Percentiles rank a stretch among this genome's conserved stretches.
phyloP scores from a whole-genome alignment of 2,329 filamentous ascomycete species.

The Penicillium rolfsii region DNA sequence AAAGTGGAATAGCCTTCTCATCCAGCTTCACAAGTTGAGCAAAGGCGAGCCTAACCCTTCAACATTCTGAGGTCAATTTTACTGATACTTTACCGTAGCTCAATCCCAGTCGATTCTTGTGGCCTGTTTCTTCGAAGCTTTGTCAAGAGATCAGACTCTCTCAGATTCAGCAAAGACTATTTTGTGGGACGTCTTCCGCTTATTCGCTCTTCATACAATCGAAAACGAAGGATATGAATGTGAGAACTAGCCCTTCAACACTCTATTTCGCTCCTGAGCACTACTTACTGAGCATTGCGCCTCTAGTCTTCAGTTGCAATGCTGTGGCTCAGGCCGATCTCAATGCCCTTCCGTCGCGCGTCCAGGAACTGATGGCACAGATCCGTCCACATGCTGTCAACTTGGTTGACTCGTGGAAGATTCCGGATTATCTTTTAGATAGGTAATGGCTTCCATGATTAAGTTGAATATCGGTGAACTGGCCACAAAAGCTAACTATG shows the following conservation, averaged over 20 bases:
- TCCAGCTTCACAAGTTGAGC: slow-evolving; percentile 37
- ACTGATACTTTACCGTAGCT: slow-evolving; percentile 28
- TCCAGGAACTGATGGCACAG: slow-evolving; percentile 53
- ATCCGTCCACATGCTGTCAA: slow-evolving; percentile 57
- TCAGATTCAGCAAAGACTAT: slow-evolving; percentile 32
- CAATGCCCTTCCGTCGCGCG: slow-evolving; percentile 43
- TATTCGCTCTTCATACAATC: slow-evolving; percentile 55
- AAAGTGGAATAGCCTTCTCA: slow-evolving; percentile 52
- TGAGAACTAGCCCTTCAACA: slow-evolving; percentile 6
- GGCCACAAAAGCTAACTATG: background rate
- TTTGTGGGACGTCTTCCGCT: slow-evolving; percentile 50
- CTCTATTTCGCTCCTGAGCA: background rate
- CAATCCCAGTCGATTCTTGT: slow-evolving; percentile 56
- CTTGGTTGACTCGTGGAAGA: slow-evolving; percentile 57
- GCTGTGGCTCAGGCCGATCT: slow-evolving; percentile 49
- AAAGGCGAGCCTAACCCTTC: slow-evolving; percentile 21
- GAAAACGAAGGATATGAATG: slow-evolving; percentile 43
- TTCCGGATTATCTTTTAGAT: slow-evolving; percentile 58
- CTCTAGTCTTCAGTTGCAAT: slow-evolving; percentile 47
- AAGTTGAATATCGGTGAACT: background rate
- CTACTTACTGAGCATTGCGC: background rate
- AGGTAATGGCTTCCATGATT: slow-evolving; percentile 25
- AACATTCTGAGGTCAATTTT: background rate
- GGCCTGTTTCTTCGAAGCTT: slow-evolving; percentile 50
- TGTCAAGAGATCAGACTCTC: slow-evolving; percentile 35